These are phyloP conservation scores for Peribolospora kevripleyi DNA, from an alignment of 768 basidiomycete genomes.

Conservation along the genomic window DNA sequence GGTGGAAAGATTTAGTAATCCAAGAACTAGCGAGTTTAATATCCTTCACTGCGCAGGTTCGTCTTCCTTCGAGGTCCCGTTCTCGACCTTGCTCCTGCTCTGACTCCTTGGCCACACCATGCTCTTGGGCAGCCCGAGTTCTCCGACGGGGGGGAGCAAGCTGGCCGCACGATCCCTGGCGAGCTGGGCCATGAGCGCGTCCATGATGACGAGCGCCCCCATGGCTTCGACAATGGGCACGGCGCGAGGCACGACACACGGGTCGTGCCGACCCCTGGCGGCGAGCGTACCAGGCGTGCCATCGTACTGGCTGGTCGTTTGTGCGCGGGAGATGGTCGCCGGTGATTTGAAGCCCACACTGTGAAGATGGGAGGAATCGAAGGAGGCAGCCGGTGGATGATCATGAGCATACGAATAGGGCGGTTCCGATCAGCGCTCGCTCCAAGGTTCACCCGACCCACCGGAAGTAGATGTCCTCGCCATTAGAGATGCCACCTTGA, in stretches of 20 bases:
- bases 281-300: slow-evolving; percentile 70
- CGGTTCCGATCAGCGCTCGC: not conserved
- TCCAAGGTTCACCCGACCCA: slow-evolving; percentile 18
- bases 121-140: not conserved
- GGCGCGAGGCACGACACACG: slow-evolving; percentile 68
- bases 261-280: slow-evolving; percentile 82
- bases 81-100: too few species aligned
- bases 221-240: slow-evolving; percentile 81
- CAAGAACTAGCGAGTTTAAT: too few species aligned
- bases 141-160: not conserved
- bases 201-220: slow-evolving; percentile 88
- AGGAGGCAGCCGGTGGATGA: not conserved
- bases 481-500: slow-evolving; percentile 94
- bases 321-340: slow-evolving; percentile 83
- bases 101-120: too few species aligned
- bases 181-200: slow-evolving; percentile 16
- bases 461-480: slow-evolving; percentile 95
- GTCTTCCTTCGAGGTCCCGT: too few species aligned
- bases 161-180: slow-evolving; percentile 12
- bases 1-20: too few species aligned
- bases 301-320: slow-evolving; percentile 76
- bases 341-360: slow-evolving; percentile 96
- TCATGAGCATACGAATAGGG: not conserved
- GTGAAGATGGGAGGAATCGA: not conserved
- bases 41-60: too few species aligned